Percentiles rank a stretch among this genome's conserved stretches.
Conservation (phyloP, 805 yeast species). For the Komagataella ulmi region DNA sequence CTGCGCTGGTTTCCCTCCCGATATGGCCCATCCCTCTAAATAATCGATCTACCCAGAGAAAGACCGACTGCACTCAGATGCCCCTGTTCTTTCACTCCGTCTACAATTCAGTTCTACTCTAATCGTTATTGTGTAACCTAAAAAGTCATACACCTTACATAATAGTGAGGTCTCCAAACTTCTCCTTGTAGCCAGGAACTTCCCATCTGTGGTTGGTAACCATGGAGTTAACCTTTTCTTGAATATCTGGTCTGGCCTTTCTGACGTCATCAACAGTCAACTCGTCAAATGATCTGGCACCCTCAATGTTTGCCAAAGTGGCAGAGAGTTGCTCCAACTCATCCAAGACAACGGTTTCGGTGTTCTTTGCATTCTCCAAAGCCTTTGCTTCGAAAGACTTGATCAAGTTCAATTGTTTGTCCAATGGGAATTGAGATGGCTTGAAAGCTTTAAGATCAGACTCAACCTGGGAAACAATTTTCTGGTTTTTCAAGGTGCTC, state of each 20-base stretch:
- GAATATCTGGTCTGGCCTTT: conserved; percentile 95
- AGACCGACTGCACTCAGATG: neutral
- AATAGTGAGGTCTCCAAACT: conserved; percentile 92
- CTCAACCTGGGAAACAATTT: conserved; percentile 72
- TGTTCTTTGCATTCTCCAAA: conserved; percentile 84
- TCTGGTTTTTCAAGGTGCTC: conserved; percentile 65
- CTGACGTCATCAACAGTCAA: conserved; percentile 91
- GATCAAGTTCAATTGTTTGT: conserved; percentile 84
- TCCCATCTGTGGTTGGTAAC: conserved; percentile 95
- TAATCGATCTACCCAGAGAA: neutral
- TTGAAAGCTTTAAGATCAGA: conserved; percentile 59
- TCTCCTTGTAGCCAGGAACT: conserved; percentile 96
- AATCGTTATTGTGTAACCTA: neutral
- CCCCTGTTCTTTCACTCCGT: neutral
- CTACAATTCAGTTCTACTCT: neutral
- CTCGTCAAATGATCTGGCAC: conserved; percentile 96
- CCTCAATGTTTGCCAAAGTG: conserved; percentile 87
- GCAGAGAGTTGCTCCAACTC: conserved; percentile 78
- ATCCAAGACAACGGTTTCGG: conserved; percentile 77
- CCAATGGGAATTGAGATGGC: conserved; percentile 76
- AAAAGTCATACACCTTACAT: conserved; percentile 34
- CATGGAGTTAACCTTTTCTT: conserved; percentile 89
- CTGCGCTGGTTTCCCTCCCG: too few species aligned
- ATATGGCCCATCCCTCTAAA: too few species aligned
- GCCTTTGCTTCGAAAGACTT: conserved; percentile 93